Evolutionary conservation across 2,329 filamentous ascomycete genomes (phyloP), one percentile per base, ranked within the genome.

Genomic region (Trichothecium roseum): DNA sequence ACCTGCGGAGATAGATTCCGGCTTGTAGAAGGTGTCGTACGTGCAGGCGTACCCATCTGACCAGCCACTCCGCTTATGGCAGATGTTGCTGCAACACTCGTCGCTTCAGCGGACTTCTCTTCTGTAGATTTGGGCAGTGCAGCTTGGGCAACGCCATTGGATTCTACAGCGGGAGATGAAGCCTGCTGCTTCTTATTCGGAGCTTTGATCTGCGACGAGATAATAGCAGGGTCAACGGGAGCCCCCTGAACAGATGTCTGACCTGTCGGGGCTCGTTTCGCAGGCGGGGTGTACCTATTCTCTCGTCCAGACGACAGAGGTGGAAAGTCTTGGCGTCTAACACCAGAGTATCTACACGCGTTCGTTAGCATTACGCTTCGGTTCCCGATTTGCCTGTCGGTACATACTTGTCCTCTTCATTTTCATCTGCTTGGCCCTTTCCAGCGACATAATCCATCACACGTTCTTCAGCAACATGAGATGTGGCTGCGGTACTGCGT

Each of bases 391-490:
- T 17, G 13, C 15, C 13, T 30, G 28, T 1, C 13, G 27, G 8
- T 14, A 15, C 15, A 56, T 69, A 87, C 78, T 91, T 95, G 53
- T 93, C 88, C 62, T 98, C 91, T 59, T 98, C 91, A 44, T 94
- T 85, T 12, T 76, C 80, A 39, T 73, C 78, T 35, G 78, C 77
- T 35, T 81, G 73, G 28, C 74, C 70, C 8, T 68, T 63, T 10
- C 70, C 72, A n/a, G 69, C 65, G n/a, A 75, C 66, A 45, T 66
- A 74, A 44, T 81, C 75, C 71, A 76, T 72, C 35, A 86, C 73
- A 51, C 88, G 80, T 64, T 98, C 91, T 59, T 96, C 91, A 4
- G 84, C 84, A 39, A 95, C 74, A 52, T 98, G 91, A 4, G 81
- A 64, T 37, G 91, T 94, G 26, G 74, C 71, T 7, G 85, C 68